A percentile compares a stretch with the other conserved stretches of the same genome.
phyloP scores from a whole-genome alignment of 441 rosid species.

The Viola pubescens region DNA sequence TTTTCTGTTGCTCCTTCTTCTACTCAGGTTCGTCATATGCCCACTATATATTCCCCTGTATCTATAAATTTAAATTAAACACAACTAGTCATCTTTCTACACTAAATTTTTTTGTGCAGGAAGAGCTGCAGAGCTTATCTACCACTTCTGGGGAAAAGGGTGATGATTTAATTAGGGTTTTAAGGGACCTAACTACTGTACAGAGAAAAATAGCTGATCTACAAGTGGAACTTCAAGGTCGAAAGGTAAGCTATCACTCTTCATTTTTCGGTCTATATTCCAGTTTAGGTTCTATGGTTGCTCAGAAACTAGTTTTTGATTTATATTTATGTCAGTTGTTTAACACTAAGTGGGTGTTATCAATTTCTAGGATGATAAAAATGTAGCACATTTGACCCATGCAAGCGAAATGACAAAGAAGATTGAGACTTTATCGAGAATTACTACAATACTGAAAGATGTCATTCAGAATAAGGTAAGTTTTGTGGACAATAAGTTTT shows the following conservation, averaged over 20 bases:
- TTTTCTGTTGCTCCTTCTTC: slow-evolving; percentile 70
- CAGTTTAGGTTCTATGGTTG: too few relatives aligned
- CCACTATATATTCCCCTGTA: neutral
- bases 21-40: slow-evolving; percentile 42
- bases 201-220: slow-evolving; percentile 88
- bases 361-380: slow-evolving; percentile 69
- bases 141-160: slow-evolving; percentile 55
- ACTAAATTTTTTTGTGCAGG: slow-evolving; percentile 33
- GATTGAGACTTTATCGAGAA: slow-evolving; percentile 78
- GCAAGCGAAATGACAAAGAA: slow-evolving; percentile 92
- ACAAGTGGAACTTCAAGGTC: slow-evolving; percentile 95
- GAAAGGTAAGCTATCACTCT: slow-evolving; percentile 50
- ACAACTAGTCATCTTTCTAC: neutral
- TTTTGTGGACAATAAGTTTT: slow-evolving; percentile 1
- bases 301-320: too few relatives aligned
- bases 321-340: too few relatives aligned
- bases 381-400: slow-evolving; percentile 90
- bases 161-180: slow-evolving; percentile 68
- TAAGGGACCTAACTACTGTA: slow-evolving; percentile 70
- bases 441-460: slow-evolving; percentile 81
- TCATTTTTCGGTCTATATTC: neutral
- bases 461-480: slow-evolving; percentile 94
- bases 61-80: neutral
- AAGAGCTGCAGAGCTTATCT: slow-evolving; percentile 64
- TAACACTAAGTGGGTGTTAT: neutral